Percentiles rank a stretch among this genome's conserved stretches.
phyloP scores from a whole-genome alignment of 768 basidiomycete genomes.

The Leccinum obscurum region DNA sequence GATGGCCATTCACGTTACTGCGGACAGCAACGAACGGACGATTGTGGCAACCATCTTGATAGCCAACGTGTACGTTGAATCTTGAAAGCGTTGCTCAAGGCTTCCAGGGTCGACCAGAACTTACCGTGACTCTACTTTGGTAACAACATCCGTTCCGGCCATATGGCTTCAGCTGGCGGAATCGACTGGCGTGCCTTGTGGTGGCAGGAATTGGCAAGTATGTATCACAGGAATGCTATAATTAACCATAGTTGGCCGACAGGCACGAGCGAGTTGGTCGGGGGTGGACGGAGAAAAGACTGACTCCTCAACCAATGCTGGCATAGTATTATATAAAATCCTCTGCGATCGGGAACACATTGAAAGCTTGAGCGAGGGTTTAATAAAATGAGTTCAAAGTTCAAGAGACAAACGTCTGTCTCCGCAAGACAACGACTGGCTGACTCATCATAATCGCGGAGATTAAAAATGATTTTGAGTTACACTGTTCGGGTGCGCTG shows the following conservation, averaged over 20 bases:
- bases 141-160: neutral
- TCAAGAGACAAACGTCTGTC: no score
- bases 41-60: neutral
- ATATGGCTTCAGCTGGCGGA: neutral
- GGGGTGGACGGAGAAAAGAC: neutral
- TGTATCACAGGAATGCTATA: neutral
- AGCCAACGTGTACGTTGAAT: neutral
- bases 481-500: constrained; percentile 1
- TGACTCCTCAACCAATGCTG: neutral
- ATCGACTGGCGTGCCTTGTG: constrained; percentile 8
- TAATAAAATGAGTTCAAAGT: neutral
- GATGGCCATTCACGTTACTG: neutral
- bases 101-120: neutral
- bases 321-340: neutral
- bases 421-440: neutral
- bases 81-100: neutral
- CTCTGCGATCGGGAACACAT: neutral
- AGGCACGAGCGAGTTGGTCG: neutral
- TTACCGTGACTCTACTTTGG: neutral
- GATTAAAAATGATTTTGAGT: constrained; percentile 16
- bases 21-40: neutral
- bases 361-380: neutral
- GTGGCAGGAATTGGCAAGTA: neutral
- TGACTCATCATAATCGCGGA: constrained; percentile 26
- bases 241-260: neutral